These are phyloP conservation scores for Aspergillus egyptiacus DNA, from an alignment of 495 filamentous ascomycete species.

Conservation along the genomic window DNA sequence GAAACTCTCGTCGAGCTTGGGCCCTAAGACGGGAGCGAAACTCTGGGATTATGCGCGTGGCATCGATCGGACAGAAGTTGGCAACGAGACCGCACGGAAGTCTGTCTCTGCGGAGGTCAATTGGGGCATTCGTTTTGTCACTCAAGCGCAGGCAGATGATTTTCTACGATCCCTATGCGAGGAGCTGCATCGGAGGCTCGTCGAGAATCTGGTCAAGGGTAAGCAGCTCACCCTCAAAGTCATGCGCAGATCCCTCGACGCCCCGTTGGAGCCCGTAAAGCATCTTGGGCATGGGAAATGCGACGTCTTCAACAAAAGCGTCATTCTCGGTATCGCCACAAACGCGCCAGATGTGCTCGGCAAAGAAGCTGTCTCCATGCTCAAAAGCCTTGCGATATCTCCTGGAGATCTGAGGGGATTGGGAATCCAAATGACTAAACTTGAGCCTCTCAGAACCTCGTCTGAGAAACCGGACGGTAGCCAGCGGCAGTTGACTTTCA, in stretches of 20 bases:
- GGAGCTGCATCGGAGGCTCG: constrained; percentile 72
- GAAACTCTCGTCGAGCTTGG: constrained; percentile 61
- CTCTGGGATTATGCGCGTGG: constrained; percentile 88
- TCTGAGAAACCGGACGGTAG: constrained; percentile 46
- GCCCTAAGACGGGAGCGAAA: constrained; percentile 88
- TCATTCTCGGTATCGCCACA: constrained; percentile 74
- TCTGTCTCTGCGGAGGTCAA: constrained; percentile 96
- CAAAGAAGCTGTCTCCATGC: constrained; percentile 75
- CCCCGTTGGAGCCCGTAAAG: constrained; percentile 87
- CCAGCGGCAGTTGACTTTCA: constrained; percentile 60
- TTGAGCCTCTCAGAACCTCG: constrained; percentile 66
- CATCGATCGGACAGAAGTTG: constrained; percentile 81
- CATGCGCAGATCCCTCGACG: constrained; percentile 78
- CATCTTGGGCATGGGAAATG: constrained; percentile 95
- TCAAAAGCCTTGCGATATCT: constrained; percentile 75
- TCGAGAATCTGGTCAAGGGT: constrained; percentile 79
- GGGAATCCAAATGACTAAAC: constrained; percentile 85
- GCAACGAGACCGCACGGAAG: constrained; percentile 72
- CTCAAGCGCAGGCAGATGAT: constrained; percentile 80
- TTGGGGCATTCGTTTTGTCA: constrained; percentile 94
- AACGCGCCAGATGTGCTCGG: constrained; percentile 62
- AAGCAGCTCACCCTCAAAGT: constrained; percentile 87
- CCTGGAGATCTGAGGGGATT: constrained; percentile 87
- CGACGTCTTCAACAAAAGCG: constrained; percentile 84
- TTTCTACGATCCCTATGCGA: constrained; percentile 78